Conservation (phyloP, 495 filamentous ascomycete genomes). For the Penicillium ochrochloron region DNA sequence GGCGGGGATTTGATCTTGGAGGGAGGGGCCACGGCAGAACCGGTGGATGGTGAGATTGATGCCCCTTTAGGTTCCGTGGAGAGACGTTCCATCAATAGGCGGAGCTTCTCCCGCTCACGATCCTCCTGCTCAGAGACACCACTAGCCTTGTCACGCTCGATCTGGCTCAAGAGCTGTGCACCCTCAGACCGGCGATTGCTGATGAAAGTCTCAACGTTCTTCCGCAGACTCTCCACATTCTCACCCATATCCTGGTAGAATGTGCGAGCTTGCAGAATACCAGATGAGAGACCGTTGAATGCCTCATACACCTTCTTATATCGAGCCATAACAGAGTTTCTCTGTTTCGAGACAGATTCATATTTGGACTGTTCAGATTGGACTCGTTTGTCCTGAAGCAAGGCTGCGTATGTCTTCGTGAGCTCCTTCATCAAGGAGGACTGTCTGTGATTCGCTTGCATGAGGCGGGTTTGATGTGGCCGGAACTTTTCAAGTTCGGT, state of each 20-base stretch:
- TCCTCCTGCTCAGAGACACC: slow-evolving; percentile 78
- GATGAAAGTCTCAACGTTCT: slow-evolving; percentile 97
- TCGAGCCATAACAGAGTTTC: slow-evolving; percentile 77
- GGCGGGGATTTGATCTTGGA: slow-evolving; percentile 49
- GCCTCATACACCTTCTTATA: slow-evolving; percentile 93
- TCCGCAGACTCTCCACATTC: slow-evolving; percentile 89
- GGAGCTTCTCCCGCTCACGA: slow-evolving; percentile 79
- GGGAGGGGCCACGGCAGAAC: slow-evolving; percentile 44
- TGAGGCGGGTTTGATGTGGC: slow-evolving; percentile 85
- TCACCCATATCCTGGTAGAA: slow-evolving; percentile 97
- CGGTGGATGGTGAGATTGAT: slow-evolving; percentile 45
- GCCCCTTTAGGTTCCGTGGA: slow-evolving; percentile 69
- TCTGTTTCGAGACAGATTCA: slow-evolving; percentile 82
- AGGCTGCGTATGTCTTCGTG: slow-evolving; percentile 81
- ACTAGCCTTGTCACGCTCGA: slow-evolving; percentile 76
- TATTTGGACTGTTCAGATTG: slow-evolving; percentile 93
- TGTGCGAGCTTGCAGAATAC: slow-evolving; percentile 80
- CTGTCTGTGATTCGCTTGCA: slow-evolving; percentile 95
- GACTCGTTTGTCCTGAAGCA: slow-evolving; percentile 93
- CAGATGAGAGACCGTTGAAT: slow-evolving; percentile 87
- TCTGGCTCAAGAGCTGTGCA: slow-evolving; percentile 82
- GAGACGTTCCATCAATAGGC: slow-evolving; percentile 93
- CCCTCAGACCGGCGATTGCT: slow-evolving; percentile 92
- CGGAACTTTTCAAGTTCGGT: slow-evolving; percentile 95
- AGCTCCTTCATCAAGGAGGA: slow-evolving; percentile 92